Base-by-base conservation (phyloP, 306 rosid species). In the Benincasa hispida region DNA sequence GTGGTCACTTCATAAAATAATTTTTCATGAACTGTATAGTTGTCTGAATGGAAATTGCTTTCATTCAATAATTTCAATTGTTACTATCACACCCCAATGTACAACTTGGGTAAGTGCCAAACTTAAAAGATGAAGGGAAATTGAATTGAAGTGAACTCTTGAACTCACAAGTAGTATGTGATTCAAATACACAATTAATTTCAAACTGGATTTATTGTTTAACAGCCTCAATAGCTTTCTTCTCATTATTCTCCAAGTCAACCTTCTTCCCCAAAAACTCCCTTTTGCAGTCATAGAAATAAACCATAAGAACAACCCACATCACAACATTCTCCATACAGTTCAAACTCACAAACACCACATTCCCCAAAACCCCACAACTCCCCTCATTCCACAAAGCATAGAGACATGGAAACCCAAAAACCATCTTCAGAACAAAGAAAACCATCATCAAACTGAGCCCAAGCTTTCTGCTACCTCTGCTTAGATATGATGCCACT, bases 221-320 rank as follows among this genome's bases (percentile, higher is more conserved):
- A 69, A 45, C 39, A 15, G 58, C 25, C 6, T 59, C 56, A 18
- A 13, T 21, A 5, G 67, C 14, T 75, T 76, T 45, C 79, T 68
- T 41, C 79, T 30, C 72, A 57, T n/a, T 66, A 66, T 59, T 45
- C 70, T 76, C 72, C 70, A 60, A 32, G 60, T 76, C 79, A 76
- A 76, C 53, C 82, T 86, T 83, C 90, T 84, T 90, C 81, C 79
- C 86, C 60, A 83, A 7, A 68, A 81, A 66, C 41, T 85, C 28
- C 69, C 75, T 82, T 77, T 87, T 82, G 80, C 89, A 85, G 57
- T 86, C 96, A 56, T 58, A 32, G 83, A 83, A 90, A 81, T 93
- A 88, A 50, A 84, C 77, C 72, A 87, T 62, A 57, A 82, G 86
- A 10, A 79, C 82, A 50, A 87, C 82, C 91, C 92, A 90, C 86